A percentile compares a stretch with the other conserved stretches of the same genome.
Evolutionary conservation across 164 flowering plant species (phyloP).

Genomic region (Aristolochia contorta): DNA sequence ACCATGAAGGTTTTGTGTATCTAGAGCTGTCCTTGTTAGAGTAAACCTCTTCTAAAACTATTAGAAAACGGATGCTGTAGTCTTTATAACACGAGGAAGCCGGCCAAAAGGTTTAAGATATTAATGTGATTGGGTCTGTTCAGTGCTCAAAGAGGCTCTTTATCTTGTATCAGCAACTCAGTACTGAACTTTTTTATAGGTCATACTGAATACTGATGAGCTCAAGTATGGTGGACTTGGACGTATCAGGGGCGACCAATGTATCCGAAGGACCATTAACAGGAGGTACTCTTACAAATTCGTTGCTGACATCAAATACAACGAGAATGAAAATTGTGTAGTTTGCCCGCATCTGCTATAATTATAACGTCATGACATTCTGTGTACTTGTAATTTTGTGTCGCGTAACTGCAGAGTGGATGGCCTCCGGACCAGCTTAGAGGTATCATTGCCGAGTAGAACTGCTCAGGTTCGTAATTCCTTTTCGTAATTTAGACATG

Average conservation of each 20-base stretch:
- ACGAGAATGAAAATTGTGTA: background rate
- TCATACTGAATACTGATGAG: conserved; percentile 74
- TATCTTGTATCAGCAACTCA: background rate
- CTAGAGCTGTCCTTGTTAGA: too few relatives aligned
- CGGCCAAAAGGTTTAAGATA: too few relatives aligned
- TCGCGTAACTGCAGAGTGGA: conserved; percentile 4
- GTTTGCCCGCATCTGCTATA: background rate
- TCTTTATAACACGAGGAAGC: too few relatives aligned
- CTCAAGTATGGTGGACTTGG: conserved; percentile 72
- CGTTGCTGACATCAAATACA: background rate
- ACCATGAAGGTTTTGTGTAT: too few relatives aligned
- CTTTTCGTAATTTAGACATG: background rate
- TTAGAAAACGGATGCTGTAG: too few relatives aligned
- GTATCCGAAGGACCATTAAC: conserved; percentile 8
- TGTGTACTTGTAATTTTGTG: background rate
- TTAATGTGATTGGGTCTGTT: too few relatives aligned
- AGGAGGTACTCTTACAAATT: conserved; percentile 3
- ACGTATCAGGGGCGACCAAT: conserved; percentile 21
- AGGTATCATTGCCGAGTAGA: conserved; percentile 8
- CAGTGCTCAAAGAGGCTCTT: too few relatives aligned
- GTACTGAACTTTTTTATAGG: conserved; percentile 24
- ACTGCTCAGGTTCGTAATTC: conserved; percentile 6
- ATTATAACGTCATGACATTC: background rate
- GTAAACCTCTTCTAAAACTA: too few relatives aligned
- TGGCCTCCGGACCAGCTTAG: conserved; percentile 5